Base-by-base conservation (phyloP, 2,329 filamentous ascomycete species). In the Ophiocordyceps sinensis region DNA sequence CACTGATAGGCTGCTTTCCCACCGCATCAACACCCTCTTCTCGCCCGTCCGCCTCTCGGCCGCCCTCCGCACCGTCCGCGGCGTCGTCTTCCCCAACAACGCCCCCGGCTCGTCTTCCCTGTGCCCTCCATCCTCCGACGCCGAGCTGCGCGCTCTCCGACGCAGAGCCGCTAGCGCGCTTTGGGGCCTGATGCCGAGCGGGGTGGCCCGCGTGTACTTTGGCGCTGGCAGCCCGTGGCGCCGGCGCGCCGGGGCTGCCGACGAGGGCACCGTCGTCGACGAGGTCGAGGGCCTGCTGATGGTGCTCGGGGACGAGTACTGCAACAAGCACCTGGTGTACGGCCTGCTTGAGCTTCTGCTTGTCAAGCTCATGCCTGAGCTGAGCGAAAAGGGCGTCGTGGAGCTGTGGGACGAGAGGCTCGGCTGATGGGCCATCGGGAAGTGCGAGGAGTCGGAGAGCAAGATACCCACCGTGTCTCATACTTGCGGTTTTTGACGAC, bases 321-420 rank as follows among this genome's bases (percentile, higher is more conserved):
- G 87, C 62, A 98, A 98, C 63, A 93, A 88, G 64, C 87, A 95
- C 63, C 66, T 96, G 28, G 66, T 94, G 50, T 94, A 94, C 55
- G 71, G 77, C 36, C 68, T 91, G 38, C 64, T 96, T 29, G 91
- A 98, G 63, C 63, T 89, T 43, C 58, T 94, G 2, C 67, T 95
- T n/a, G 74, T 86, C 43, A 77, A 82, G 48, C 61, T 96, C 46
- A 75, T 94, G 55, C 91, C 91, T 5, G 91, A 98, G 63, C 59
- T 96, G 52, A 71, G 71, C 41, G 82, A 85, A 52, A 78, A 75
- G 56, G 77, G 78, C 31, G 73, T 85, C 28, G 67, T 70, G 42
- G 83, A 86, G 52, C 61, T 94, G 42, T 76, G 83, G 73, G 79
- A 77, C 47, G 82, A 87, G 60, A 72, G 85, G 52, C 67, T 87